Conservation (phyloP, 768 basidiomycete genomes). For the Kwoniella sp. region DNA sequence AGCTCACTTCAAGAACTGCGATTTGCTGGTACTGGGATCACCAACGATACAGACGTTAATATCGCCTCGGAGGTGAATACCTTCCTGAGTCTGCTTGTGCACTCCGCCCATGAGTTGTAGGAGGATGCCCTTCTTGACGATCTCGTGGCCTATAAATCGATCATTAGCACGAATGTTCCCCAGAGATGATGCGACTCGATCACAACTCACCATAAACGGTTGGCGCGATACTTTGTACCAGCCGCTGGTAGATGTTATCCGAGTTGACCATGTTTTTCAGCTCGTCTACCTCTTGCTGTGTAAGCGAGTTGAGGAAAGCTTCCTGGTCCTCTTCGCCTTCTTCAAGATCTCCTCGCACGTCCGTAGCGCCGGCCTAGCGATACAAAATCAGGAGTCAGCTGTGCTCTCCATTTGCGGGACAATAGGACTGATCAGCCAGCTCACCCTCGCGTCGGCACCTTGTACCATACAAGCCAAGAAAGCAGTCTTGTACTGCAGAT, state of each 20-base stretch:
- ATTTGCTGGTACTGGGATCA: constrained; percentile 96
- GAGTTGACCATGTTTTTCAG: constrained; percentile 90
- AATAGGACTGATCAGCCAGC: constrained; percentile 47
- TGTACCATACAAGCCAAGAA: constrained; percentile 98
- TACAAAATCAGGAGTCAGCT: constrained; percentile 8
- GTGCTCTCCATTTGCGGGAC: not conserved
- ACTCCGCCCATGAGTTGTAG: constrained; percentile 98
- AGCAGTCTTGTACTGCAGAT: constrained; percentile 97
- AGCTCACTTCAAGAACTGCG: constrained; percentile 93
- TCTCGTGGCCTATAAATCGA: constrained; percentile 70
- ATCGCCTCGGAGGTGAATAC: constrained; percentile 97
- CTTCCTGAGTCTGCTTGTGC: constrained; percentile 92
- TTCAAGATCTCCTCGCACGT: constrained; percentile 86
- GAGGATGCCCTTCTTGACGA: constrained; percentile 95
- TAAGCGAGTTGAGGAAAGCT: constrained; percentile 83
- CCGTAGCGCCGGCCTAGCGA: constrained; percentile 66
- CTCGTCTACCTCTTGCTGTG: constrained; percentile 92
- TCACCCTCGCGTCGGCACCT: constrained; percentile 81
- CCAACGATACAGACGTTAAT: constrained; percentile 98
- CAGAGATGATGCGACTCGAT: not conserved
- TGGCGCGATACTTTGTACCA: constrained; percentile 93
- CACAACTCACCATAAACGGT: constrained; percentile 74
- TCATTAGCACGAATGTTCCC: constrained; percentile 4
- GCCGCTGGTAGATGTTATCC: constrained; percentile 88
- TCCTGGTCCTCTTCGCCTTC: constrained; percentile 67